Percentiles rank a stretch among this genome's conserved stretches.
These are phyloP conservation scores for Sordariomycetes sp. DNA, from an alignment of 2,329 filamentous ascomycete genomes.

Conservation along the genomic window DNA sequence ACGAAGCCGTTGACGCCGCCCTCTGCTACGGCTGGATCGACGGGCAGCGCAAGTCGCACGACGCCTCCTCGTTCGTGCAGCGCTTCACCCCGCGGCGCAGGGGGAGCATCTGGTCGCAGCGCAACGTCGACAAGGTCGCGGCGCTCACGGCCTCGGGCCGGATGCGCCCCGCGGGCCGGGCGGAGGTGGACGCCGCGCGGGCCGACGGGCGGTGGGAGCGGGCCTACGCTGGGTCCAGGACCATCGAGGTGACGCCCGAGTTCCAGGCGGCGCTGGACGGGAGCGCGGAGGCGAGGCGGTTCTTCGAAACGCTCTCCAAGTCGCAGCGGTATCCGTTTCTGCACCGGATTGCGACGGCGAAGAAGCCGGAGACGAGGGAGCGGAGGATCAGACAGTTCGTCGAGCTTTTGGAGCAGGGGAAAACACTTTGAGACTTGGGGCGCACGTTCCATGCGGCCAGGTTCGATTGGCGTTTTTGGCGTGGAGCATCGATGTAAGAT, in stretches of 20 bases:
- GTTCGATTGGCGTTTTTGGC: no score
- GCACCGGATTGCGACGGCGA: conserved; percentile 30
- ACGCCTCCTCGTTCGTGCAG: conserved; percentile 38
- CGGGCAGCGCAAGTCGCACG: conserved; percentile 33
- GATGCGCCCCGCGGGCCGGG: conserved; percentile 36
- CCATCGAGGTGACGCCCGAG: not conserved
- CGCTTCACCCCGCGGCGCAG: conserved; percentile 47
- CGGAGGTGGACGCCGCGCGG: conserved; percentile 42
- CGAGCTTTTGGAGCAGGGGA: conserved; percentile 21
- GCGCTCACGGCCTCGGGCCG: conserved; percentile 30
- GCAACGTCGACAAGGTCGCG: conserved; percentile 43
- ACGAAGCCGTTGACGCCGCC: conserved; percentile 42
- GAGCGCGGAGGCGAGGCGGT: conserved; percentile 20
- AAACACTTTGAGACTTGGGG: conserved; percentile 13
- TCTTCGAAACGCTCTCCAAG: conserved; percentile 32
- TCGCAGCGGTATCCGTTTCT: conserved; percentile 34
- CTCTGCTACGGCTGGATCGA: conserved; percentile 56
- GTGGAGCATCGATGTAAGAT: no score
- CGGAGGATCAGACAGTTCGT: conserved; percentile 30
- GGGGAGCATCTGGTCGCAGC: conserved; percentile 47
- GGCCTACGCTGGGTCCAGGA: not conserved
- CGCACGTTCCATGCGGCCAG: no score
- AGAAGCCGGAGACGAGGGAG: conserved; percentile 20
- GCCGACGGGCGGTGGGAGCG: conserved; percentile 36
- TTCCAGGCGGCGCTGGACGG: conserved; percentile 20